A percentile compares a stretch with the other conserved stretches of the same genome.
Conservation (phyloP, 352 stramenopile genomes). For the Pythium vanterpoolii region DNA sequence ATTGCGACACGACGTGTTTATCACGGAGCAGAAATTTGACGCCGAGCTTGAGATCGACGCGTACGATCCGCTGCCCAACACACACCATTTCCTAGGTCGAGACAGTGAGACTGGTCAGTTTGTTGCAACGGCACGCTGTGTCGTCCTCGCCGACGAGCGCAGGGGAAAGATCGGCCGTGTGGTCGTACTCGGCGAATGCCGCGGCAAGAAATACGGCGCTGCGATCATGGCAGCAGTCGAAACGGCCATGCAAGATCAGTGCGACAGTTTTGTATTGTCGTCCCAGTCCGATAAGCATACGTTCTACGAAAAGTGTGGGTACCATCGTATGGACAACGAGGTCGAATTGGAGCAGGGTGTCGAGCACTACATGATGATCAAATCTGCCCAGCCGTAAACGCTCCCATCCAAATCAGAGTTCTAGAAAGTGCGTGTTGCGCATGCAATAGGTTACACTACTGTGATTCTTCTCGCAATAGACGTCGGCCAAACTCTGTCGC, state of each 20-base stretch:
- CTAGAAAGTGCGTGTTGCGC: neutral
- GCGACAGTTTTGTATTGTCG: slow-evolving; percentile 42
- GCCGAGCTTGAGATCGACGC: slow-evolving; percentile 39
- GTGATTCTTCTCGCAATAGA: slow-evolving; percentile 20
- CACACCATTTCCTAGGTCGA: slow-evolving; percentile 48
- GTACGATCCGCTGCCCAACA: slow-evolving; percentile 38
- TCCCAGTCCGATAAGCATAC: slow-evolving; percentile 45
- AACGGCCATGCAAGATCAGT: slow-evolving; percentile 22
- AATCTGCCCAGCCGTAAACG: neutral
- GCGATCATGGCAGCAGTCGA: slow-evolving; percentile 44
- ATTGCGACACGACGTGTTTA: slow-evolving; percentile 55
- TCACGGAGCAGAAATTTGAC: slow-evolving; percentile 55
- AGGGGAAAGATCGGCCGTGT: slow-evolving; percentile 62
- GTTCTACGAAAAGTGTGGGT: slow-evolving; percentile 75
- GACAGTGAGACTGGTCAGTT: slow-evolving; percentile 48
- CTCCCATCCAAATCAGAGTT: neutral
- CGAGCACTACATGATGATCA: slow-evolving; percentile 40
- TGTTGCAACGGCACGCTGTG: slow-evolving; percentile 42
- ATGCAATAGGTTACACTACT: neutral
- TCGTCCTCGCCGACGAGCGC: slow-evolving; percentile 27
- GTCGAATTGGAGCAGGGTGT: slow-evolving; percentile 55
- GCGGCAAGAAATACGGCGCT: slow-evolving; percentile 48
- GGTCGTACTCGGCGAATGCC: slow-evolving; percentile 47
- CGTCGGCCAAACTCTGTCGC: slow-evolving; percentile 54
- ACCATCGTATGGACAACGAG: slow-evolving; percentile 45